A percentile compares a stretch with the other conserved stretches of the same genome.
phyloP scores from a whole-genome alignment of 2,329 filamentous ascomycete species.

The Aspergillus sp. region DNA sequence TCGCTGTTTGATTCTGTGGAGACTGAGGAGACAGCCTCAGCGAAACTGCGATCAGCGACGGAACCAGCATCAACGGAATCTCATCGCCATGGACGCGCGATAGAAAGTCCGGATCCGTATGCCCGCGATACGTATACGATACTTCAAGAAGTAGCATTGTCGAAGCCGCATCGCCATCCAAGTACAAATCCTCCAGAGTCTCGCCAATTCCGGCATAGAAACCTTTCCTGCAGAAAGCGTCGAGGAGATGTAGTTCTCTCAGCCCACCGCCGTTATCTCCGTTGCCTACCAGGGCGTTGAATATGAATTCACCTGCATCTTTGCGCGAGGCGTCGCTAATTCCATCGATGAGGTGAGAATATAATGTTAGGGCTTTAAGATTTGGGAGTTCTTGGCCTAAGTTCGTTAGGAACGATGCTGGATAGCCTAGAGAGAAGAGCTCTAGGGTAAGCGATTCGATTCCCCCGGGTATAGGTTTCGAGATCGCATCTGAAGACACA shows the following conservation, averaged over 20 bases:
- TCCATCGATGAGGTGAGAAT: neutral
- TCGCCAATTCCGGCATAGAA: neutral
- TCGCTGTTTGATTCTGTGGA: neutral
- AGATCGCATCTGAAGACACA: conserved; percentile 10
- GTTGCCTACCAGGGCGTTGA: neutral
- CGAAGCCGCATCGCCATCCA: neutral
- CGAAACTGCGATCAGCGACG: neutral
- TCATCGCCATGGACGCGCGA: neutral
- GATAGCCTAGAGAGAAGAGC: neutral
- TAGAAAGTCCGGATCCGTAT: neutral
- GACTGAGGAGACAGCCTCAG: neutral
- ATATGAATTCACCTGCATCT: neutral
- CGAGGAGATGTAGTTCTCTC: neutral
- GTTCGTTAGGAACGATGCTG: neutral
- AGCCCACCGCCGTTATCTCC: neutral
- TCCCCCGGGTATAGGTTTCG: neutral
- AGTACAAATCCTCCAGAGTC: neutral
- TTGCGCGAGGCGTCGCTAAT: neutral
- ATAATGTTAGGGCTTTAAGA: neutral
- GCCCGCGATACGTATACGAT: conserved; percentile 1
- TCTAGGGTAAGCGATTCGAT: neutral
- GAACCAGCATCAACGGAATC: neutral
- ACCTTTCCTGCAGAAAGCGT: neutral
- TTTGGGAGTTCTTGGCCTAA: neutral
- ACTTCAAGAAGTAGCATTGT: neutral